These are phyloP conservation scores for Plasmopara halstedii DNA, from an alignment of 352 stramenopile species.

Conservation along the genomic window DNA sequence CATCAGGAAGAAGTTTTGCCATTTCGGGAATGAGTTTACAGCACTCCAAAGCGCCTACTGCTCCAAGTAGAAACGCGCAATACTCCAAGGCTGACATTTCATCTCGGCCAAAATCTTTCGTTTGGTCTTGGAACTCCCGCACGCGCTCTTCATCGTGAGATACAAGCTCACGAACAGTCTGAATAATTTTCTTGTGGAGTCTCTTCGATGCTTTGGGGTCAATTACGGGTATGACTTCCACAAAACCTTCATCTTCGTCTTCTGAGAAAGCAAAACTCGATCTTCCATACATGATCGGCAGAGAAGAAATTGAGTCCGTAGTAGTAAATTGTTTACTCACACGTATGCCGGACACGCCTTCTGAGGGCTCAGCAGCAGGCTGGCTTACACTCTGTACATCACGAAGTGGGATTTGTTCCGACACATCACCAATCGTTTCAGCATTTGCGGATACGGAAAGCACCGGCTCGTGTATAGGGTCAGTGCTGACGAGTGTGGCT, in stretches of 20 bases:
- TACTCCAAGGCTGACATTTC: conserved; percentile 69
- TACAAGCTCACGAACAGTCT: conserved; percentile 55
- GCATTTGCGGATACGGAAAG: conserved; percentile 9
- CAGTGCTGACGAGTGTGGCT: not conserved
- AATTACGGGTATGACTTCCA: conserved; percentile 41
- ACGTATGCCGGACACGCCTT: conserved; percentile 7
- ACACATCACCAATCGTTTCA: conserved; percentile 4
- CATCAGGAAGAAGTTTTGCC: conserved; percentile 58
- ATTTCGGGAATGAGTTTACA: conserved; percentile 70
- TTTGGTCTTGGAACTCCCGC: conserved; percentile 73
- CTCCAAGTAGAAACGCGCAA: conserved; percentile 63
- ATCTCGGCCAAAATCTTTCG: conserved; percentile 63
- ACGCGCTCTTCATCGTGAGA: conserved; percentile 61
- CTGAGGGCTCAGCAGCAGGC: conserved; percentile 9
- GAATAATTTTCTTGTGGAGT: conserved; percentile 66
- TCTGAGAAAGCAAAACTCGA: conserved; percentile 23
- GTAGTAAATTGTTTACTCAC: conserved; percentile 11
- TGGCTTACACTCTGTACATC: conserved; percentile 6
- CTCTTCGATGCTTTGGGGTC: conserved; percentile 57
- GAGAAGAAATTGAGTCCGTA: conserved; percentile 7
- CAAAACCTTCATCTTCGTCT: conserved; percentile 46
- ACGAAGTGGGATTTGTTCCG: conserved; percentile 1
- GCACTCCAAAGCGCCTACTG: conserved; percentile 57
- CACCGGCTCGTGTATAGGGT: not conserved
- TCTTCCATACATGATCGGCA: conserved; percentile 14